These are phyloP conservation scores for Zygotorulaspora danielsina DNA, from an alignment of 805 yeast species.

Conservation along the genomic window DNA sequence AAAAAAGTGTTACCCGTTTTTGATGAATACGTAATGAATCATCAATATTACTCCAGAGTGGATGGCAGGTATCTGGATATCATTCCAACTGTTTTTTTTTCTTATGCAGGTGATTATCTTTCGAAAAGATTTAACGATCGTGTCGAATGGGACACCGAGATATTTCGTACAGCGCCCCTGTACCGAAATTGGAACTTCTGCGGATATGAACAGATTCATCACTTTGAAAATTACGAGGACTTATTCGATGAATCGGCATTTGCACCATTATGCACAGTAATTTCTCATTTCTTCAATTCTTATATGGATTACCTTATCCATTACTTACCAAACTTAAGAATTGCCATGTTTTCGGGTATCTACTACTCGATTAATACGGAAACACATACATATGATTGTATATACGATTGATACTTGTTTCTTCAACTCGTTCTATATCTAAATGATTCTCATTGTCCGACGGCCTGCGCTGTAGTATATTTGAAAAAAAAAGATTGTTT, in stretches of 20 bases:
- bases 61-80: conserved; percentile 53
- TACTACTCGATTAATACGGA: conserved; percentile 33
- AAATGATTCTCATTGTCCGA: too few species aligned
- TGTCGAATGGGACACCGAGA: conserved; percentile 33
- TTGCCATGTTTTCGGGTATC: conserved; percentile 41
- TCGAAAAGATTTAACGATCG: conserved; percentile 33
- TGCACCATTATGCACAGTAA: conserved; percentile 38
- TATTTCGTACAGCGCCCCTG: conserved; percentile 33
- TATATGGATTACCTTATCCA: conserved; percentile 38
- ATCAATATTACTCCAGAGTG: conserved; percentile 50
- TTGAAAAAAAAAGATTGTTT: too few species aligned
- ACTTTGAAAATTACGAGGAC: conserved; percentile 40
- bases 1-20: conserved; percentile 44
- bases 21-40: conserved; percentile 61
- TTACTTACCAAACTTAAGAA: conserved; percentile 35
- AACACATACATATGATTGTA: conserved; percentile 18
- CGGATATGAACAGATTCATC: conserved; percentile 41
- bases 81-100: conserved; percentile 54
- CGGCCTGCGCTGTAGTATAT: too few species aligned
- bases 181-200: conserved; percentile 47
- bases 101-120: conserved; percentile 46
- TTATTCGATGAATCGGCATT: conserved; percentile 43
- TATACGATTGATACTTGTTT: conserved; percentile 27
- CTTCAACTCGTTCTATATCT: too few species aligned
- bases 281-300: conserved; percentile 45